Evolutionary conservation across 2,329 filamentous ascomycete genomes (phyloP).

Genomic region (Diplodia seriata): DNA sequence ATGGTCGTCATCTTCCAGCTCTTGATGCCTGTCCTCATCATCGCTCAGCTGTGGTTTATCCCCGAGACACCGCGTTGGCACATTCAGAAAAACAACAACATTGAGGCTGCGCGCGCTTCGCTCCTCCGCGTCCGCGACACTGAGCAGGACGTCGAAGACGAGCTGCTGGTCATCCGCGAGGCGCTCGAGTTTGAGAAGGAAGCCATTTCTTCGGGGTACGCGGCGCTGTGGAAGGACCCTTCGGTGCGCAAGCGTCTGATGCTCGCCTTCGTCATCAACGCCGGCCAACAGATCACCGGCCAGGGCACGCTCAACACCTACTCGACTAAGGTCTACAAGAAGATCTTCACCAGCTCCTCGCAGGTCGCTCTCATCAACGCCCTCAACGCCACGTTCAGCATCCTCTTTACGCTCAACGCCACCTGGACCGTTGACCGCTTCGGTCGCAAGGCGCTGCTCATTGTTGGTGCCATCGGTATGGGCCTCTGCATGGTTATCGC

Average conservation of each 20-base stretch:
- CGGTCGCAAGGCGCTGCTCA: conserved; percentile 72
- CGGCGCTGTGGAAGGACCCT: conserved; percentile 72
- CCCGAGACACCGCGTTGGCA: conserved; percentile 51
- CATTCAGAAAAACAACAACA: conserved; percentile 66
- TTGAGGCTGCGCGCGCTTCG: conserved; percentile 66
- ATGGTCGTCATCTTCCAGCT: conserved; percentile 77
- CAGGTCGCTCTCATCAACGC: conserved; percentile 76
- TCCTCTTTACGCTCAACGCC: conserved; percentile 75
- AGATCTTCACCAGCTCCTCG: conserved; percentile 64
- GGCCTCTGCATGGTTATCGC: conserved; percentile 74
- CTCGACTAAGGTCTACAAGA: conserved; percentile 76
- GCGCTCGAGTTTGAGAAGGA: conserved; percentile 76
- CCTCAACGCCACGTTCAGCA: conserved; percentile 74
- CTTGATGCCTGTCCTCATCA: conserved; percentile 68
- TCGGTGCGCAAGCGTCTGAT: conserved; percentile 71
- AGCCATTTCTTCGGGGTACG: conserved; percentile 67
- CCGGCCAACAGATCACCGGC: conserved; percentile 74
- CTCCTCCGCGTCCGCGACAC: conserved; percentile 68
- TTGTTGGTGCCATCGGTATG: conserved; percentile 73
- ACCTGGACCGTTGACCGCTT: conserved; percentile 77
- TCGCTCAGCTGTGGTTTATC: conserved; percentile 65
- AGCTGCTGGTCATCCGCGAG: conserved; percentile 69
- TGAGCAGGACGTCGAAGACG: conserved; percentile 70
- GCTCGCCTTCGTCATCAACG: conserved; percentile 71
- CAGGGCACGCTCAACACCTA: conserved; percentile 77